Percentiles rank a stretch among this genome's conserved stretches.
Evolutionary conservation across 2,329 filamentous ascomycete species (phyloP).

Genomic region (Phaeosphaeriaceae sp.): DNA sequence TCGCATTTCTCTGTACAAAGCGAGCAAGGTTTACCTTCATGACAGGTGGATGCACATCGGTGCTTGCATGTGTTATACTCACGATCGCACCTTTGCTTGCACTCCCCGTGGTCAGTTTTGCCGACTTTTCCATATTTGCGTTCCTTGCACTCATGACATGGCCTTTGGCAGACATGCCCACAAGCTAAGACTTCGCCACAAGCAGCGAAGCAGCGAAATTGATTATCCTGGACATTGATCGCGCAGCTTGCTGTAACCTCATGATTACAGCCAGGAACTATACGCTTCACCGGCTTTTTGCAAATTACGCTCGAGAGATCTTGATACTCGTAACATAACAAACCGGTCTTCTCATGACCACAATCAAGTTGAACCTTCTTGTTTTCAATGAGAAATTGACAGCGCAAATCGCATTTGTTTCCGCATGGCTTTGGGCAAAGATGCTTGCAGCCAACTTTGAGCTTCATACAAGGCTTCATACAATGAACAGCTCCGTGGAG

Average conservation of each 20-base stretch:
- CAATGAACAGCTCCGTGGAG: constrained; percentile 36
- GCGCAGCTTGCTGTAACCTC: no score
- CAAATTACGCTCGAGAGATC: no score
- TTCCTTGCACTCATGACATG: not conserved
- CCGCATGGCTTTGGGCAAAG: constrained; percentile 36
- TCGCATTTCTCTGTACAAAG: not conserved
- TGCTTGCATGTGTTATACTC: not conserved
- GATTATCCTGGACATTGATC: not conserved
- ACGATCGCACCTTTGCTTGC: not conserved
- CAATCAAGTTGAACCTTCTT: no score
- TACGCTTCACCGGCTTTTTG: no score
- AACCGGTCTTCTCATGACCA: no score
- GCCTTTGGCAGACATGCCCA: constrained; percentile 62
- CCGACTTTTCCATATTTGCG: not conserved
- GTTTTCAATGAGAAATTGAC: constrained; percentile 7
- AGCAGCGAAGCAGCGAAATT: constrained; percentile 55
- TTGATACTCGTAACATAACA: no score
- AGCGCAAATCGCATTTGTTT: constrained; percentile 16
- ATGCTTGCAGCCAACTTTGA: constrained; percentile 31
- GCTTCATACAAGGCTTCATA: constrained; percentile 30
- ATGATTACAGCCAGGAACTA: no score
- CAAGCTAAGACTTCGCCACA: constrained; percentile 61
- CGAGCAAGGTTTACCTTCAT: not conserved
- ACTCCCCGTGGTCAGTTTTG: not conserved
- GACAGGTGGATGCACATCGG: not conserved